These are phyloP conservation scores for Chalciporus chontae DNA, from an alignment of 768 basidiomycete genomes.

Conservation along the genomic window DNA sequence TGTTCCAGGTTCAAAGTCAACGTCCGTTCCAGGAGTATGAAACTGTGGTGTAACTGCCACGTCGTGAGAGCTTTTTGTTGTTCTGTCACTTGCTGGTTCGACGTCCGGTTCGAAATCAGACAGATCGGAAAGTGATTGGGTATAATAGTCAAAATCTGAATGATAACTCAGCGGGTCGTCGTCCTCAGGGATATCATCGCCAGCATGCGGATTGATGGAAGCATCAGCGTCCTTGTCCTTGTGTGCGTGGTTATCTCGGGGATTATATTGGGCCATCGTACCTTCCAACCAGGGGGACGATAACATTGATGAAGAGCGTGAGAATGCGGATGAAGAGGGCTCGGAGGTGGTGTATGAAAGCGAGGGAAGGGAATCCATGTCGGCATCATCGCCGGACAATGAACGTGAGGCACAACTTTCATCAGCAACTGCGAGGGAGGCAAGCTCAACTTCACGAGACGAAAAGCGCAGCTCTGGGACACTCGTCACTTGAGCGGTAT, in stretches of 20 bases:
- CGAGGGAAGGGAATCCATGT: constrained; percentile 32
- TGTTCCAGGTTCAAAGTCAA: constrained; percentile 41
- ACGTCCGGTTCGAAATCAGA: constrained; percentile 30
- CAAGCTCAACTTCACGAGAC: constrained; percentile 6
- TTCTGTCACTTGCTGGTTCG: constrained; percentile 1
- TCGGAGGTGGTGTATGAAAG: constrained; percentile 32
- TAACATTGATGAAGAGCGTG: constrained; percentile 41
- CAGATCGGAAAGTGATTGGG: constrained; percentile 28
- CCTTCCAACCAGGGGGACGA: constrained; percentile 30
- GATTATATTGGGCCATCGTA: constrained; percentile 17
- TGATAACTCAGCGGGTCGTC: constrained; percentile 33
- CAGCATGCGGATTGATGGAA: not conserved
- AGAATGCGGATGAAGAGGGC: constrained; percentile 35
- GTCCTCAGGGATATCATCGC: constrained; percentile 17
- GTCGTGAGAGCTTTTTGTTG: constrained; percentile 6
- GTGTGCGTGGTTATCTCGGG: constrained; percentile 12
- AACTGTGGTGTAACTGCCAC: constrained; percentile 14
- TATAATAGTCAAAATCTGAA: constrained; percentile 36
- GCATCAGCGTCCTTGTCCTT: constrained; percentile 2
- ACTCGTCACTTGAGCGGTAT: not conserved
- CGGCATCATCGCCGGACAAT: constrained; percentile 23
- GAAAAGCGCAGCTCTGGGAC: constrained; percentile 5
- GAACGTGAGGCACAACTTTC: constrained; percentile 23
- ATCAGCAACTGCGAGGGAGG: constrained; percentile 11
- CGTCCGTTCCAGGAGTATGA: constrained; percentile 21